A percentile compares a stretch with the other conserved stretches of the same genome.
Conservation (phyloP, 345 rosid species). For the Citrus sp. region DNA sequence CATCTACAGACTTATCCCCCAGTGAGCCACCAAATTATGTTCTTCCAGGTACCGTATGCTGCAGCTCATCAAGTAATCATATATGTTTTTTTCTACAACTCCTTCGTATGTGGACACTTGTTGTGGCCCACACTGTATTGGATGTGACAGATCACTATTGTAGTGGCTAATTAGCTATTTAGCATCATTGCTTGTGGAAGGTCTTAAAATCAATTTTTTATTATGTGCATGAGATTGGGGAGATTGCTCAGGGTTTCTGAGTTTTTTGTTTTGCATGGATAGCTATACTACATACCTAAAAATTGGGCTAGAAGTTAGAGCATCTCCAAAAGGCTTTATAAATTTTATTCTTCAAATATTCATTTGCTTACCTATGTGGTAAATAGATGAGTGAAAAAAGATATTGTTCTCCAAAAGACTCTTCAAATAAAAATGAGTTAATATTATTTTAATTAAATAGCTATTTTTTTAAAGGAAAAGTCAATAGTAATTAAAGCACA, state of each 20-base stretch:
- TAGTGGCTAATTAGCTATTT: neutral
- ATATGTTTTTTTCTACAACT: neutral
- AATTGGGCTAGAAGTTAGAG: neutral
- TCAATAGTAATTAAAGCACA: no score
- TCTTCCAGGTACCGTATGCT: constrained; percentile 39
- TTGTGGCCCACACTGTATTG: no score
- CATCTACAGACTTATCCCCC: constrained; percentile 38
- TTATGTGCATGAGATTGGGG: neutral
- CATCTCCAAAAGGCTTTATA: no score
- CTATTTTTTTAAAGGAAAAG: no score
- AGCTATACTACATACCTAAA: neutral
- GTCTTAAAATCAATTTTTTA: neutral
- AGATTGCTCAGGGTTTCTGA: neutral
- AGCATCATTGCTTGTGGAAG: neutral
- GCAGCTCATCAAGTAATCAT: constrained; percentile 1
- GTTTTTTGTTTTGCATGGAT: neutral
- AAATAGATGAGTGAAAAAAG: no score
- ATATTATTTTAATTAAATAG: no score
- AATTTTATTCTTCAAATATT: no score
- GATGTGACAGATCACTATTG: neutral
- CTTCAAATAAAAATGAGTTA: no score
- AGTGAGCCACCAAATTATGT: constrained; percentile 20
- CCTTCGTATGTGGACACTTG: neutral
- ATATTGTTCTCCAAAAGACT: no score
- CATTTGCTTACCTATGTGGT: no score